Conservation (phyloP, 768 basidiomycete species). For the Boletellus ananas region DNA sequence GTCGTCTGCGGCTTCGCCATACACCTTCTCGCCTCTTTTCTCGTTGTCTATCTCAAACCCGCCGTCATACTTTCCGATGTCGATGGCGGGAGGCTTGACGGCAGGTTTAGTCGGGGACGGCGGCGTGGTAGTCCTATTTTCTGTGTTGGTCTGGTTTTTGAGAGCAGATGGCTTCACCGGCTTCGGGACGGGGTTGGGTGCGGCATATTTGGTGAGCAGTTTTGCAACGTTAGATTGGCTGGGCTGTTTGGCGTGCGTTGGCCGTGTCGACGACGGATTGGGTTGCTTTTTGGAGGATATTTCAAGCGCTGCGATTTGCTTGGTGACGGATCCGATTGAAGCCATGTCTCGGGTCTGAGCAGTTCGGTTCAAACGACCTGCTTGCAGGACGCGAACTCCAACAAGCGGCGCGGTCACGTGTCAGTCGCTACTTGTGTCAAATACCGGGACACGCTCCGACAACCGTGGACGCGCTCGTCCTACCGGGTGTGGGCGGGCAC, state of each 20-base stretch:
- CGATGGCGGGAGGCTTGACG: slow-evolving; percentile 37
- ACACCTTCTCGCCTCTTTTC: slow-evolving; percentile 68
- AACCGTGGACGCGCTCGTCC: no score
- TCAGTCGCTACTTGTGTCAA: no score
- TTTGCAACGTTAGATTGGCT: slow-evolving; percentile 64
- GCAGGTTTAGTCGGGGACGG: slow-evolving; percentile 18
- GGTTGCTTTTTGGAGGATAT: slow-evolving; percentile 51
- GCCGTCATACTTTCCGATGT: slow-evolving; percentile 94
- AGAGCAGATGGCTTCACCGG: slow-evolving; percentile 39
- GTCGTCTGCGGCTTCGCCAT: slow-evolving; percentile 74
- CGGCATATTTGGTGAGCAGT: slow-evolving; percentile 69
- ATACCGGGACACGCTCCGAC: no score
- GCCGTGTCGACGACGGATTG: slow-evolving; percentile 26
- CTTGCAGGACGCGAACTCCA: neutral
- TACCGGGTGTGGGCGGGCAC: no score
- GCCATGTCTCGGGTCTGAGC: slow-evolving; percentile 33
- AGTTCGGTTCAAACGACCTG: neutral
- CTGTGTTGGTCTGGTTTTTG: slow-evolving; percentile 35
- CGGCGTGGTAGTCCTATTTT: slow-evolving; percentile 27
- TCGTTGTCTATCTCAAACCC: slow-evolving; percentile 90
- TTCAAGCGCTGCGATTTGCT: slow-evolving; percentile 68
- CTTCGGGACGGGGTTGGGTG: slow-evolving; percentile 47
- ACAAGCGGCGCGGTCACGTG: slow-evolving; percentile 26
- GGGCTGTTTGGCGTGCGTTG: slow-evolving; percentile 48
- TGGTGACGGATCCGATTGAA: slow-evolving; percentile 51